Base-by-base conservation (phyloP, 345 rosid species). In the Lagerstroemia speciosa region DNA sequence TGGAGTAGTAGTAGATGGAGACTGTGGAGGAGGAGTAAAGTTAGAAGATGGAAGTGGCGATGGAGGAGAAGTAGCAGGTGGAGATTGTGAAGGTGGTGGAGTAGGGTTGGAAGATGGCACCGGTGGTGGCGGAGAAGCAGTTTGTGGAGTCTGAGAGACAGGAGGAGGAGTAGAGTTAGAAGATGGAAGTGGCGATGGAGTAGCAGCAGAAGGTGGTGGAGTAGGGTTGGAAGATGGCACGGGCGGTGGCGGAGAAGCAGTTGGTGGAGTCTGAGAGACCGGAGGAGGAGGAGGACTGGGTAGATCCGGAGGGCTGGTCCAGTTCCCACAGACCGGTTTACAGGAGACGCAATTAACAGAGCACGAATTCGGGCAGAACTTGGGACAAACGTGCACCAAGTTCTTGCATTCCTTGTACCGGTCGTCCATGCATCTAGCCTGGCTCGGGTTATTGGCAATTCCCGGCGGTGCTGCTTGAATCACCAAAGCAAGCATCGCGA, bases 401-500 rank as follows among this genome's bases (percentile, higher is more conserved):
- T 82, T 82, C 69, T 79, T 75, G n/a, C 87, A 84, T 9, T 69
- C 66, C 73, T 84, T 86, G 73, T 82, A 82, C 70, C 78, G 75
- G 62, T 78, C 78, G 67, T 67, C 74, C 66, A 29, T 64, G 69
- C 88, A 84, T 30, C 74, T 76, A 61, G 88, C 77, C 19, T 73
- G 67, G 76, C 84, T 86, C n/a, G 78, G 85, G 62, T 82, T 76
- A 11, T 86, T 81, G 50, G 87, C 85, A 61, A 86, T 80, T 27
- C 86, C 85, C 0, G 85, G 88, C 27, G 87, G 86, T 36, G 78
- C 67, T 24, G 84, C 84, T 27, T 60, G 76, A 30, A 61, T 74
- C 48, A 71, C 31, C n/a, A 75, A 78, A 36, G 48, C 46, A 7
- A 76, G 50, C 36, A 83, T 65, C 72, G 76, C 69, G 15, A 85